These are phyloP conservation scores for Picochlorum costavermella DNA, from an alignment of 139 green algal species.

Conservation along the genomic window DNA sequence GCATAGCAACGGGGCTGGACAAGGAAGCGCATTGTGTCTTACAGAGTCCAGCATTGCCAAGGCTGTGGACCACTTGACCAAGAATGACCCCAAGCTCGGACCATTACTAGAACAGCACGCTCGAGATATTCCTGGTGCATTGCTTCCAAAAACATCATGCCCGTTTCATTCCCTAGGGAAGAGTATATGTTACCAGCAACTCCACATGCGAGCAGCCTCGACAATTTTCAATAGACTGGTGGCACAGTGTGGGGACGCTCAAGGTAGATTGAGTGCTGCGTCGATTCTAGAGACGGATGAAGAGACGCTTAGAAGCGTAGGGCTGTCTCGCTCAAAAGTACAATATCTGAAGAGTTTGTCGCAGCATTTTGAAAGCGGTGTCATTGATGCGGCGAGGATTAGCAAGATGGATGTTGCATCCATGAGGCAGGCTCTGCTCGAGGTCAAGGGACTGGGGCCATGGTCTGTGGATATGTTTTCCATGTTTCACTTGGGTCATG, in stretches of 20 bases:
- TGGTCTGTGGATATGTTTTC: slow-evolving; percentile 24
- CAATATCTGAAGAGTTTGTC: slow-evolving; percentile 38
- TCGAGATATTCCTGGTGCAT: neutral
- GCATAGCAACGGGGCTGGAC: too few species aligned
- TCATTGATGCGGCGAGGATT: slow-evolving; percentile 28
- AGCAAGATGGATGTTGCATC: slow-evolving; percentile 18
- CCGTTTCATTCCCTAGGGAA: slow-evolving; percentile 33
- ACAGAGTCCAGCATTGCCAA: too few species aligned
- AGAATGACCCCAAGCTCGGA: slow-evolving; percentile 13
- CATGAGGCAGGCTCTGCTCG: slow-evolving; percentile 19
- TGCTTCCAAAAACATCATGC: slow-evolving; percentile 21
- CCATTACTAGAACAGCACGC: slow-evolving; percentile 32
- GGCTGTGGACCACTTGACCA: too few species aligned
- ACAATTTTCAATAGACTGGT: slow-evolving; percentile 2
- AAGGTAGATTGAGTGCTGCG: slow-evolving; percentile 1
- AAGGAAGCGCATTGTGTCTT: too few species aligned
- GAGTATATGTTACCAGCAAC: slow-evolving; percentile 44
- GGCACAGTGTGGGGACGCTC: neutral
- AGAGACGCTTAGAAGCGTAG: slow-evolving; percentile 12
- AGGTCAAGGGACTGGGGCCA: slow-evolving; percentile 35
- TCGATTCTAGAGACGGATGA: slow-evolving; percentile 4
- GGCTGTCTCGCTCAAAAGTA: slow-evolving; percentile 23
- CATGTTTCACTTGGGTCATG: slow-evolving; percentile 45
- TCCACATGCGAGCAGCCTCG: slow-evolving; percentile 11
- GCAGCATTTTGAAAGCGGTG: slow-evolving; percentile 22